Evolutionary conservation across 495 filamentous ascomycete species (phyloP), one percentile per base, ranked within the genome.

Genomic region (Penicillium egyptiacum): DNA sequence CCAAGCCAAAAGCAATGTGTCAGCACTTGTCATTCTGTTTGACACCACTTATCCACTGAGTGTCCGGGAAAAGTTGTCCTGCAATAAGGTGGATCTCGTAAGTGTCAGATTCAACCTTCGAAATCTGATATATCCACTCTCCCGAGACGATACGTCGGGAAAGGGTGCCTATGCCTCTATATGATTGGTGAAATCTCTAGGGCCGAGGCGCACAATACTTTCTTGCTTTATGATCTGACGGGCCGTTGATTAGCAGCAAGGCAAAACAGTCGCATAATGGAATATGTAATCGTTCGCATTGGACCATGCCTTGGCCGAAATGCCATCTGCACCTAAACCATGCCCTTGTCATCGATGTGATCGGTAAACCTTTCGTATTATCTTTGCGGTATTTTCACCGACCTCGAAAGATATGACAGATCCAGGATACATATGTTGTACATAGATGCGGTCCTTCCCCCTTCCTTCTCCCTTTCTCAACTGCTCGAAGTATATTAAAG

Each of bases 351-450:
- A 20, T 44, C 20, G n/a, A 42, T 56, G n/a, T 58, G 50, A 64
- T 53, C 56, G 25, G 54, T 60, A 46, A 26, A 39, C 9, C 23
- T 1, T 6, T 28, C 20, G 39, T 44, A 40, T 51, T 31, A 41
- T 9, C 12, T 50, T 39, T 51, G 50, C 25, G 30, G 47, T 33
- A 41, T 40, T 43, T 20, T 14, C 17, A 44, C n/a, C 30, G 9
- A 44, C 11, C 17, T 9, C 30, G 23, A 22, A 43, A 4, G 30
- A 66, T 60, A 66, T 60, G 60, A 66, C 48, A 66, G 43, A 40
- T 60, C 57, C 40, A 22, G 44, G 41, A 17, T 28, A 42, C 44
- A 50, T 48, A n/a, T n/a, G n/a, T n/a, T n/a, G n/a, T n/a, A 25
- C 23, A 8, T 26, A 39, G 39, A 23, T 46, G 53, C 22, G n/a